A percentile compares a stretch with the other conserved stretches of the same genome.
Conservation (phyloP, 768 basidiomycete species). For the Collybia mongolica region DNA sequence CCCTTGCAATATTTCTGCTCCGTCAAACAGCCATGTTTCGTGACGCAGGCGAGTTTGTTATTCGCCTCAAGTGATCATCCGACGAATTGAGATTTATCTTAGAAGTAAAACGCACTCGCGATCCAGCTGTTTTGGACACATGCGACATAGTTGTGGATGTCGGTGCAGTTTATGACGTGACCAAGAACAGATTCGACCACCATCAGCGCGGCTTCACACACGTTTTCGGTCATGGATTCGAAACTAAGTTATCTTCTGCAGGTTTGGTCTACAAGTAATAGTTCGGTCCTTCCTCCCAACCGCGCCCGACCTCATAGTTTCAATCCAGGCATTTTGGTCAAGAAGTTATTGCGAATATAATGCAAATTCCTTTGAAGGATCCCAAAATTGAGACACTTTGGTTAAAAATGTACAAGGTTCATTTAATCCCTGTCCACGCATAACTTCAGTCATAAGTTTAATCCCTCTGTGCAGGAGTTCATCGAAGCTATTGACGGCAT, state of each 20-base stretch:
- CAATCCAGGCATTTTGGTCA: conserved; percentile 78
- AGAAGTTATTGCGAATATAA: conserved; percentile 71
- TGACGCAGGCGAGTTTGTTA: conserved; percentile 56
- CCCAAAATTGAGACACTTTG: conserved; percentile 72
- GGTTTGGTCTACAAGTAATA: conserved; percentile 92
- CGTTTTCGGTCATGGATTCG: conserved; percentile 84
- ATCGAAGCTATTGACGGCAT: conserved; percentile 93
- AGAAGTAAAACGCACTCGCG: conserved; percentile 73
- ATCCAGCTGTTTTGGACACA: conserved; percentile 65
- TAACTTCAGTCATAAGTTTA: neutral
- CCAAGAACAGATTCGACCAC: conserved; percentile 84
- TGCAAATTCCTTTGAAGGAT: conserved; percentile 51
- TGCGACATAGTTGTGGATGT: conserved; percentile 98
- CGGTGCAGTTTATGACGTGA: conserved; percentile 68
- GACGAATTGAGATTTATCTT: neutral
- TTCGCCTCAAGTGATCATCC: neutral
- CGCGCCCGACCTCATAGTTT: conserved; percentile 1
- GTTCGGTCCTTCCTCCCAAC: too few relatives aligned
- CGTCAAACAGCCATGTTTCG: conserved; percentile 74
- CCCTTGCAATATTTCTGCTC: conserved; percentile 88
- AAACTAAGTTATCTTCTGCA: conserved; percentile 89
- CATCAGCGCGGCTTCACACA: conserved; percentile 93
- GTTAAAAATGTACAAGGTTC: conserved; percentile 86
- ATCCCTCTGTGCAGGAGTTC: conserved; percentile 58
- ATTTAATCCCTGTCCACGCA: neutral